Evolutionary conservation across 495 filamentous ascomycete species (phyloP).

Genomic region (Friedmanniomyces simplex): DNA sequence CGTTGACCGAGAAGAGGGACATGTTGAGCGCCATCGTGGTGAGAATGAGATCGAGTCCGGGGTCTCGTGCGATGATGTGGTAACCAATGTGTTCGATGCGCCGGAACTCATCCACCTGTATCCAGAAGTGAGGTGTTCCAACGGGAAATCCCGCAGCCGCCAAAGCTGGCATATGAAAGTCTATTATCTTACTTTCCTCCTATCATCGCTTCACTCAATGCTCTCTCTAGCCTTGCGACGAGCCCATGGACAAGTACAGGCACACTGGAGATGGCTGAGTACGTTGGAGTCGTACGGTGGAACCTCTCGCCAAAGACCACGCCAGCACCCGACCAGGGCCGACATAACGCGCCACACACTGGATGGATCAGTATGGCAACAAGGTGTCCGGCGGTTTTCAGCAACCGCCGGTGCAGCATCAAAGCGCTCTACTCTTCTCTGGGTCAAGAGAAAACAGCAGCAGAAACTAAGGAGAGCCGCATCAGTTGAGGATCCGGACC

Average conservation of each 20-base stretch:
- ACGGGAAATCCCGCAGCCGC: constrained; percentile 3
- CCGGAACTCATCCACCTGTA: no score
- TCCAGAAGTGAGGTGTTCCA: background rate
- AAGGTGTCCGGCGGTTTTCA: background rate
- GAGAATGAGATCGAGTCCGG: background rate
- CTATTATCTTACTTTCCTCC: background rate
- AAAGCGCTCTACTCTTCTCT: background rate
- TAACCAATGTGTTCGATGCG: background rate
- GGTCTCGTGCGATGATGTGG: constrained; percentile 1
- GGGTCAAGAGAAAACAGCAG: background rate
- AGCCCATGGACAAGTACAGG: constrained; percentile 8
- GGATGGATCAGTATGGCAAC: background rate
- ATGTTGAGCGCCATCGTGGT: constrained; percentile 47
- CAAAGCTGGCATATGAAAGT: background rate
- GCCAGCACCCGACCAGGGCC: no score
- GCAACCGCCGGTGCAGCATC: background rate
- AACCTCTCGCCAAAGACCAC: no score
- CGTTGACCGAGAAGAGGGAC: constrained; percentile 85
- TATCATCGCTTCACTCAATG: background rate
- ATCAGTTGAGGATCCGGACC: background rate
- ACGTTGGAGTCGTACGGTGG: background rate
- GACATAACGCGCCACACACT: no score
- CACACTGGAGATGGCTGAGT: constrained; percentile 11
- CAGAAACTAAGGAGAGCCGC: background rate
- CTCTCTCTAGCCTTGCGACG: constrained; percentile 2